Evolutionary conservation across 75 land plant species (phyloP), one percentile per base, ranked within the genome.

Genomic region (Isoetes taiwanensis): DNA sequence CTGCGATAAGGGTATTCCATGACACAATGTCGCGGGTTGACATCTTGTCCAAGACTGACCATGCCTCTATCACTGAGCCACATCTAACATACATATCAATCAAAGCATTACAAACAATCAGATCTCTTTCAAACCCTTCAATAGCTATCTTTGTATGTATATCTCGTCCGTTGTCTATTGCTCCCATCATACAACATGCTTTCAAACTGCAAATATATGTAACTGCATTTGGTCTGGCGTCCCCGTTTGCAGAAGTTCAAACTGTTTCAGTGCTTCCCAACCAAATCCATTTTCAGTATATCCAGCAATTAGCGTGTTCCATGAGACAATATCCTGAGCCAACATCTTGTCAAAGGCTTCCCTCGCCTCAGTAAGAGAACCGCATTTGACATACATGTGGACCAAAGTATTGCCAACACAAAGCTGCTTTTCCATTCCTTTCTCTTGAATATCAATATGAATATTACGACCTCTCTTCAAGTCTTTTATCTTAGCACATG

Each of bases 11-110:
- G 0, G 65, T 61, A 59, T 67, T 78, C 77, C 77, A 78, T 1
- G 77, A 60, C 11, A 46, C 63, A 5, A 64, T 61, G 59, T 67
- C 70, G 54, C 60, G 66, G 38, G 53, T 52, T 8, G 38, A 25
- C 69, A 74, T 66, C 34, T 30, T 23, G 0, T 29, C 10, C 23
- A 78, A 70, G 28, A 74, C 67, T 1, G 2, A 11, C 46, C 58
- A 8, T 32, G 57, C 81, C 12, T 35, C 28, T 14, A 67, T 63
- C 16, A 74, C 41, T 17, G 53, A 55, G 33, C 74, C 73, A 67
- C 81, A 74, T 32, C 63, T 78, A 11, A 46, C 73, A 63, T 73
- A 73, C 67, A 73, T 66, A 54, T 73, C 64, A 12, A 78, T 26
- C 61, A 78, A 52, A 8, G 80, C 43, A 35, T 61, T 73, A 1